Conservation (phyloP, 176 grass and related monocot genomes). For the Phragmites australis region DNA sequence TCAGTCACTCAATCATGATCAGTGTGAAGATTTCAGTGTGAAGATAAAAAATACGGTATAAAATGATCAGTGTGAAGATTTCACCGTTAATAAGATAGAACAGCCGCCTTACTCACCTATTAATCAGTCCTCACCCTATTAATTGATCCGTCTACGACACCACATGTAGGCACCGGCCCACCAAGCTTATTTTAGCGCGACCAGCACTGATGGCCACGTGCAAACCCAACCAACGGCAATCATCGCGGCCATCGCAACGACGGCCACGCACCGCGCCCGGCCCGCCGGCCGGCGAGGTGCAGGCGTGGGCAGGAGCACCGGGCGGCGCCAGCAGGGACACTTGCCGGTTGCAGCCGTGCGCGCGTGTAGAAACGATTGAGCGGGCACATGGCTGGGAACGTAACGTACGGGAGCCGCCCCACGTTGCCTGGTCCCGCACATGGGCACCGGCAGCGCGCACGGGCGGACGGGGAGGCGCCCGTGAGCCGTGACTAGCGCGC, state of each 20-base stretch:
- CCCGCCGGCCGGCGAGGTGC: no score
- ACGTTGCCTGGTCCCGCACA: slow-evolving; percentile 28
- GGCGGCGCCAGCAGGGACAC: slow-evolving; percentile 11
- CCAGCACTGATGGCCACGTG: slow-evolving; percentile 21
- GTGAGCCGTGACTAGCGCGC: no score
- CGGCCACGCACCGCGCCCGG: background rate
- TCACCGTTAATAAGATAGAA: no score
- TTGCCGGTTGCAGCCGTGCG: background rate
- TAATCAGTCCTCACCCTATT: no score
- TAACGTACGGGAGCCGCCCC: background rate
- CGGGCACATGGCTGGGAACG: background rate
- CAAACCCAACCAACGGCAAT: background rate
- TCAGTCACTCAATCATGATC: no score
- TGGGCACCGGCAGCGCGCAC: slow-evolving; percentile 7
- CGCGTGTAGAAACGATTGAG: background rate
- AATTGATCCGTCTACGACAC: no score
- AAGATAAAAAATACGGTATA: no score
- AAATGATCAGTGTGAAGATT: no score
- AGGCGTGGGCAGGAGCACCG: background rate
- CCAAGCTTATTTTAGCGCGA: background rate
- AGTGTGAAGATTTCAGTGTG: no score
- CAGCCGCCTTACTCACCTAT: no score
- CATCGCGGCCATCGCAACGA: background rate
- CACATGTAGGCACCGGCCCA: background rate
- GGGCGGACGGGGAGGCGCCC: background rate